Conservation (phyloP, 306 rosid genomes). For the Rubus parviflorus region DNA sequence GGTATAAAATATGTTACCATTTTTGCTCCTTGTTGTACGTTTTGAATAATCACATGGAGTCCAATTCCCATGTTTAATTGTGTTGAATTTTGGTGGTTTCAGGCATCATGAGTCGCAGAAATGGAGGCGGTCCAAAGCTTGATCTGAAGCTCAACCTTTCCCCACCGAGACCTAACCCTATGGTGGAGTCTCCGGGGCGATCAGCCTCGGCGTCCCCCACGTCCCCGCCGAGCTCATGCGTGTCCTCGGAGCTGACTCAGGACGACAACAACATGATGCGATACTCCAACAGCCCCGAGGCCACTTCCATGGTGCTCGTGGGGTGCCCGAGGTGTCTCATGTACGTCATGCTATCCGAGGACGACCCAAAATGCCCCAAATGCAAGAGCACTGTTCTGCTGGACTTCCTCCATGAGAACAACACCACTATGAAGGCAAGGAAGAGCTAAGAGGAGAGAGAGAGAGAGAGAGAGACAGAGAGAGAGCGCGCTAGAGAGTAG, state of each 20-base stretch:
- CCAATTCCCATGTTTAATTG: not conserved
- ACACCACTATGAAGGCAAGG: slow-evolving; percentile 32
- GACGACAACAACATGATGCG: slow-evolving; percentile 29
- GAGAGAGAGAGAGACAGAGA: not conserved
- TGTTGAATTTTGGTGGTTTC: slow-evolving; percentile 4
- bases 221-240: slow-evolving; percentile 80
- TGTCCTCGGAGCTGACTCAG: slow-evolving; percentile 70
- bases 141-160: slow-evolving; percentile 85
- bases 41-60: not conserved
- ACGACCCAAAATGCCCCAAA: slow-evolving; percentile 82
- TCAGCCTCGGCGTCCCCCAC: slow-evolving; percentile 62
- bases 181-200: slow-evolving; percentile 52
- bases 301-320: slow-evolving; percentile 70
- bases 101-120: slow-evolving; percentile 61
- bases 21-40: not conserved
- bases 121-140: slow-evolving; percentile 68
- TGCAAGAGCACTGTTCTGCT: slow-evolving; percentile 94
- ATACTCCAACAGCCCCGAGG: slow-evolving; percentile 69
- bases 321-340: slow-evolving; percentile 92
- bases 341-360: slow-evolving; percentile 85
- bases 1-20: not conserved
- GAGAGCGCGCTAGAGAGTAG: not conserved
- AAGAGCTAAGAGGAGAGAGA: slow-evolving; percentile 40
- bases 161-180: slow-evolving; percentile 62
- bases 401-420: slow-evolving; percentile 62